A percentile compares a stretch with the other conserved stretches of the same genome.
Evolutionary conservation across 768 basidiomycete species (phyloP).

Genomic region (Tricholoma sp.): DNA sequence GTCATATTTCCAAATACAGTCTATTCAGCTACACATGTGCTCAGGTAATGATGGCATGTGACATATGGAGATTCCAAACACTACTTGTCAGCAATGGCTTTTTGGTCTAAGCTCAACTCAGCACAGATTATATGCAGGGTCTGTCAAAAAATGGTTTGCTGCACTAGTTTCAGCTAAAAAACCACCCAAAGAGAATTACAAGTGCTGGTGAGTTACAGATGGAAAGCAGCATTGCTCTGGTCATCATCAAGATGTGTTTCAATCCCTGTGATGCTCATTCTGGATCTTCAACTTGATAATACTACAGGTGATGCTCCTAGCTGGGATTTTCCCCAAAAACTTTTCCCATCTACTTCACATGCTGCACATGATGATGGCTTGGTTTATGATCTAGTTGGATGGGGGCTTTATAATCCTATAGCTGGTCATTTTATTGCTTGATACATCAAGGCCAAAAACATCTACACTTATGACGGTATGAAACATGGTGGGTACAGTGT

Average conservation of each 20-base stretch:
- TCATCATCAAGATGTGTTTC: conserved; percentile 3
- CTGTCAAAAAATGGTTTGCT: background rate
- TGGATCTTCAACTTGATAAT: conserved; percentile 16
- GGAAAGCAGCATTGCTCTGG: conserved; percentile 13
- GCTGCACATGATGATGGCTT: conserved; percentile 6
- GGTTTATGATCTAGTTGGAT: conserved; percentile 20
- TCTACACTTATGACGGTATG: conserved; percentile 21
- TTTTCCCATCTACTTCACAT: conserved; percentile 5
- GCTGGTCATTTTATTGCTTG: conserved; percentile 20
- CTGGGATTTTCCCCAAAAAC: conserved; percentile 19
- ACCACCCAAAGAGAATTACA: background rate
- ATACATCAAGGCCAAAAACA: conserved; percentile 9
- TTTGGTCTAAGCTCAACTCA: background rate
- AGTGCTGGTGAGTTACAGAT: conserved; percentile 17
- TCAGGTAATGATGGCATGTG: conserved; percentile 16
- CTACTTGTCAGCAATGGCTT: background rate
- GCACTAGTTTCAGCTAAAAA: background rate
- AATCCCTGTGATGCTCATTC: conserved; percentile 16
- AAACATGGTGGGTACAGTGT: conserved; percentile 10
- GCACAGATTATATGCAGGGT: background rate
- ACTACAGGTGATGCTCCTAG: conserved; percentile 3
- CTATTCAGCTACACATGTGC: conserved; percentile 15
- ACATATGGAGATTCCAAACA: background rate
- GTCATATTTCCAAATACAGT: conserved; percentile 7
- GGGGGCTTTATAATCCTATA: conserved; percentile 13